Percentiles rank a stretch among this genome's conserved stretches.
Evolutionary conservation across 768 basidiomycete genomes (phyloP).

Genomic region (Lyophyllum decastes): DNA sequence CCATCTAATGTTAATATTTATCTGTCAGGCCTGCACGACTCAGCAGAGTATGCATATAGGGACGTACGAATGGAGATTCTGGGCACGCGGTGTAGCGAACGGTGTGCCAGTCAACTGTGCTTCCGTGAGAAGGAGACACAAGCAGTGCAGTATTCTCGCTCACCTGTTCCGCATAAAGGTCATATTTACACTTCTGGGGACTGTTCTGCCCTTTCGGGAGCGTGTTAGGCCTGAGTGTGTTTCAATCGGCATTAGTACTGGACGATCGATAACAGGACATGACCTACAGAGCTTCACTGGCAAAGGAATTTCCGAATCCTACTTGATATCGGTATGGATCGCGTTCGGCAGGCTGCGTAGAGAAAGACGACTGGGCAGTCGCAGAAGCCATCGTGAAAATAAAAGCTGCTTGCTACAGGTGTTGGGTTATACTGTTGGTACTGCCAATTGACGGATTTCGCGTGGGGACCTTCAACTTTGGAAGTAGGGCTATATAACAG

Average conservation of each 20-base stretch:
- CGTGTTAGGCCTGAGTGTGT: conserved; percentile 44
- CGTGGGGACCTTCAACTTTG: background rate
- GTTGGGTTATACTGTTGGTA: background rate
- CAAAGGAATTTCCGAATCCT: conserved; percentile 60
- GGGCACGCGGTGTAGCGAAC: conserved; percentile 56
- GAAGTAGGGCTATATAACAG: background rate
- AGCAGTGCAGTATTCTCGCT: conserved; percentile 6
- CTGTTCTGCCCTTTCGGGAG: conserved; percentile 62
- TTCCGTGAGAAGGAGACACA: background rate
- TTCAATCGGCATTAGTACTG: background rate
- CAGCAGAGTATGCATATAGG: background rate
- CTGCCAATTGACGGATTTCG: background rate
- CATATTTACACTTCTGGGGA: conserved; percentile 65
- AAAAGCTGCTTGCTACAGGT: background rate
- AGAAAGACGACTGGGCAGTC: conserved; percentile 39
- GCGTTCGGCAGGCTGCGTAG: conserved; percentile 35
- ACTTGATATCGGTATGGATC: conserved; percentile 62
- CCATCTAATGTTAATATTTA: conserved; percentile 39
- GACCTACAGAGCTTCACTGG: conserved; percentile 54
- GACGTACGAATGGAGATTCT: conserved; percentile 53
- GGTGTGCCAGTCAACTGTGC: conserved; percentile 59
- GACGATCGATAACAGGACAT: background rate
- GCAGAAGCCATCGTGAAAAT: conserved; percentile 29
- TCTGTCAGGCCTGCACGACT: background rate
- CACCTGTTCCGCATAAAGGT: conserved; percentile 61